These are phyloP conservation scores for Aspergillus uvarum DNA, from an alignment of 2,329 filamentous ascomycete genomes.

Conservation along the genomic window DNA sequence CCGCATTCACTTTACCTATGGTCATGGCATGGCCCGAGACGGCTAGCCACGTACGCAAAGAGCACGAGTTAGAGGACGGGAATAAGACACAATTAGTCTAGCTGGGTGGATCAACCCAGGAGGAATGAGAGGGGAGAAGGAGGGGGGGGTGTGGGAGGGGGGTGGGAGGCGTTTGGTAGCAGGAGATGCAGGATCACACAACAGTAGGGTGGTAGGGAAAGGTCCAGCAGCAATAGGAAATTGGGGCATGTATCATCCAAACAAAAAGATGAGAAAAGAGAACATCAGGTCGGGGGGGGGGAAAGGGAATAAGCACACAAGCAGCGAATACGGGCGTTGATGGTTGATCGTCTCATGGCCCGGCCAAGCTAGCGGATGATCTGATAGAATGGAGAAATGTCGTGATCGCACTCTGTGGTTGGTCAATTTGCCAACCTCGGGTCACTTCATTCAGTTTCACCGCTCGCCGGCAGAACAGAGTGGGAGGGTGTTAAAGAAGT, in stretches of 20 bases:
- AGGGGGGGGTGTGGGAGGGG: not conserved
- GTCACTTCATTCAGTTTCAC: conserved; percentile 17
- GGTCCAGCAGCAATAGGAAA: conserved; percentile 6
- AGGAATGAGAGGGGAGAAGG: conserved; percentile 4
- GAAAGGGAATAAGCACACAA: conserved; percentile 5
- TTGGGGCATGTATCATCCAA: conserved; percentile 12
- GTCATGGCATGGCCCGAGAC: conserved; percentile 25
- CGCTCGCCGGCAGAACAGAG: conserved; percentile 17
- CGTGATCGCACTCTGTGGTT: conserved; percentile 39
- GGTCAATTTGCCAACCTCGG: conserved; percentile 22
- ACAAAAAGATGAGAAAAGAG: conserved; percentile 9
- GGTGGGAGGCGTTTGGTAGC: not conserved
- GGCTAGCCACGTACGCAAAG: conserved; percentile 27
- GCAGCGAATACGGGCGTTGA: conserved; percentile 6
- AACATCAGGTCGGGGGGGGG: conserved; percentile 6
- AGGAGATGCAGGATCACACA: conserved; percentile 2
- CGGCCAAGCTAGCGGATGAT: conserved; percentile 36
- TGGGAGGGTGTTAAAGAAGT: not conserved
- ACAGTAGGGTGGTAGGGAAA: conserved; percentile 3
- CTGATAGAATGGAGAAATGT: conserved; percentile 47
- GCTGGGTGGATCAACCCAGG: conserved; percentile 9
- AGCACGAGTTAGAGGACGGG: conserved; percentile 7
- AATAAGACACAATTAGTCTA: conserved; percentile 1
- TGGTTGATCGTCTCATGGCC: conserved; percentile 25
- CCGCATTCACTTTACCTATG: conserved; percentile 13